phyloP scores from a whole-genome alignment of 768 basidiomycete genomes.

The Neoboletus subvelutipes region DNA sequence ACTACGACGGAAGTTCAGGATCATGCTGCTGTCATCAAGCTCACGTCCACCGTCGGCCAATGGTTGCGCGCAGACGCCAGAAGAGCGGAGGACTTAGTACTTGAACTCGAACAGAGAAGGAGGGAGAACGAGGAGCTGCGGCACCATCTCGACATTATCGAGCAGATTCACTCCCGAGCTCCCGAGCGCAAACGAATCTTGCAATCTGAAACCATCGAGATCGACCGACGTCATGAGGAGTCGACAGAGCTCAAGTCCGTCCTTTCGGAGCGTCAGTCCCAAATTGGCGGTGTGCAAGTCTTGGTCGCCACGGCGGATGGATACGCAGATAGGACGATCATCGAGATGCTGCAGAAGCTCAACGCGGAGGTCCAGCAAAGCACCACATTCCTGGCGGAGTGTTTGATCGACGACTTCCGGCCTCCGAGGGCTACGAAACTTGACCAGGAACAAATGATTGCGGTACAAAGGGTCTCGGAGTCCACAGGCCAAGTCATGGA shows the following conservation, averaged over 20 bases:
- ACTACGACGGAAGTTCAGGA: no score
- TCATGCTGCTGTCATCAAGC: no score
- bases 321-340: conserved; percentile 1
- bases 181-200: background rate
- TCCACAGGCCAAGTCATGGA: conserved; percentile 1
- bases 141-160: background rate
- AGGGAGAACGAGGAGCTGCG: conserved; percentile 11
- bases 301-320: conserved; percentile 5
- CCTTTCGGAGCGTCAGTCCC: background rate
- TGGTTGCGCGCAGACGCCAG: no score
- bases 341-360: conserved; percentile 2
- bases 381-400: conserved; percentile 4
- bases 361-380: conserved; percentile 9
- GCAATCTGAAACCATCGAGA: background rate
- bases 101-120: no score
- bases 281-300: background rate
- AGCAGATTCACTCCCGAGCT: conserved; percentile 6
- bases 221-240: background rate
- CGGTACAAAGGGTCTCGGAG: background rate
- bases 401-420: background rate
- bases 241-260: background rate
- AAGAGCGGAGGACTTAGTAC: no score
- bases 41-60: no score
- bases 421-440: background rate
- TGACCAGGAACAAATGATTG: background rate